phyloP scores from a whole-genome alignment of 352 stramenopile genomes.

The Phytophthora macrochlamydospora region DNA sequence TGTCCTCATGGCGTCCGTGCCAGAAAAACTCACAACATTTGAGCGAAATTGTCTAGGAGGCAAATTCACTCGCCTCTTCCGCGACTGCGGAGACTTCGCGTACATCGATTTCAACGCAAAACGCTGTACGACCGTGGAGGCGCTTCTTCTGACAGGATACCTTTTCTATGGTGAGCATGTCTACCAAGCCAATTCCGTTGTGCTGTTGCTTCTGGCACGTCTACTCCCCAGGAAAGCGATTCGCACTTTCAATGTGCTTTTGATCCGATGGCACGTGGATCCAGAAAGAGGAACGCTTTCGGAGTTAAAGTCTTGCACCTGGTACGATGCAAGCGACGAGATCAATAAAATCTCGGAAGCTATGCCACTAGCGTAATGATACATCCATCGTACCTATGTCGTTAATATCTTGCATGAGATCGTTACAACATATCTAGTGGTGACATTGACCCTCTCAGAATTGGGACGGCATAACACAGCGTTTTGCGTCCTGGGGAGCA shows the following conservation, averaged over 20 bases:
- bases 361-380: not conserved
- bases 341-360: conserved; percentile 26
- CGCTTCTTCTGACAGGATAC: conserved; percentile 25
- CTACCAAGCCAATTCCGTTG: conserved; percentile 22
- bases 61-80: conserved; percentile 25
- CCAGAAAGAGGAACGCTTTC: conserved; percentile 15
- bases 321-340: conserved; percentile 26
- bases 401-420: too few relatives aligned
- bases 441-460: conserved; percentile 21
- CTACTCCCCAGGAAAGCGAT: conserved; percentile 24
- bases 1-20: not conserved
- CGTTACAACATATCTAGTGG: too few relatives aligned
- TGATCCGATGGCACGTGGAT: conserved; percentile 28
- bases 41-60: conserved; percentile 27
- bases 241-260: conserved; percentile 31
- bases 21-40: conserved; percentile 17
- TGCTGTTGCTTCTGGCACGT: conserved; percentile 22
- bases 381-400: too few relatives aligned
- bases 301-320: conserved; percentile 21
- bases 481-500: conserved; percentile 59
- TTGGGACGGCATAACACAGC: conserved; percentile 47
- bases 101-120: conserved; percentile 17
- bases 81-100: conserved; percentile 29
- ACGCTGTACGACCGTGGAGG: conserved; percentile 23
- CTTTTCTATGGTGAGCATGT: conserved; percentile 27